Base-by-base conservation (phyloP, 192 early-diverging fungal genomes). In the Phlyctochytrium planicorne region DNA sequence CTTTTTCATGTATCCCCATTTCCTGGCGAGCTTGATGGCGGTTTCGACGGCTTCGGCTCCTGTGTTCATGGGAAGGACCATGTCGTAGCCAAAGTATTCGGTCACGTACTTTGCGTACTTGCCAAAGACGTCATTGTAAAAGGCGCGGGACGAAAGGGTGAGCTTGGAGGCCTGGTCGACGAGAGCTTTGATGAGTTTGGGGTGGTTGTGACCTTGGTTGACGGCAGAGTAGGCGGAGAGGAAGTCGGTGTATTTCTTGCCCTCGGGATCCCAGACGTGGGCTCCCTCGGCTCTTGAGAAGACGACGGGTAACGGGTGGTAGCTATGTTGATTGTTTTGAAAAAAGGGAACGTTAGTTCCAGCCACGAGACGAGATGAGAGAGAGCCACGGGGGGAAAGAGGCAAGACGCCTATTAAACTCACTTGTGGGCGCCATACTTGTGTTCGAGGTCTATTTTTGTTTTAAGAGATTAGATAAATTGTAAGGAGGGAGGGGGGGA, bases 11-110 rank as follows among this genome's bases (percentile, higher is more conserved):
- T 96, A 95, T 3, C 90, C 97, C 97, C 97, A 99, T 80, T 94
- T 93, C 71, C 97, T 87, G 34, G 97, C 91, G 16, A 99, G 86
- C 84, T 99, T 99, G 74, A 99, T 91, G 30, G 93, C 97, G 3
- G 97, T 99, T 77, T 99, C 97, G 31, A 99, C 97, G 2, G 94
- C 97, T 72, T 99, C 97, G 53, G 94, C 94, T 61, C 97, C 97
- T 10, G 97, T 97, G 86, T 99, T 99, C 92, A 97, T 97, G 55
- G 97, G 97, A 50, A 97, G 82, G 53, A 99, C 92, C 97, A 97
- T 99, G 53, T 97, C 94, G 69, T 91, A 94, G 0, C 91, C 91
- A 83, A 98, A 98, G 80, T 88, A 96, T 77, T 91, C 88, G 20
- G 93, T 90, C 36, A 99, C 76, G 74, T 92, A 99, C 70, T 93